Evolutionary conservation across 495 filamentous ascomycete species (phyloP).

Genomic region (Immersiella caudata): DNA sequence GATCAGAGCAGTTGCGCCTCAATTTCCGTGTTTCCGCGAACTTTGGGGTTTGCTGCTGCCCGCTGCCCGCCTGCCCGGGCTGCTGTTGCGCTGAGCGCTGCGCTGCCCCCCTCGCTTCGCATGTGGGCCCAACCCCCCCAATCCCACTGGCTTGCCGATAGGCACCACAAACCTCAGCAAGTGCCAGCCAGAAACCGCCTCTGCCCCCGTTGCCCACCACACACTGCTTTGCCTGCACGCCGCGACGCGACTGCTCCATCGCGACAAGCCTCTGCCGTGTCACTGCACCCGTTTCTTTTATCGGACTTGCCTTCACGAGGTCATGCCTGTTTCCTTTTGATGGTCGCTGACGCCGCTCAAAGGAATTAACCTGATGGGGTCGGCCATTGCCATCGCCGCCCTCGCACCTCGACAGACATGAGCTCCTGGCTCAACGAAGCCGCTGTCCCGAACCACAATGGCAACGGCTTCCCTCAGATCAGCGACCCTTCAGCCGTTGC

Average conservation of each 20-base stretch:
- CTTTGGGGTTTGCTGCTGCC: constrained; percentile 8
- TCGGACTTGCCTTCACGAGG: constrained; percentile 29
- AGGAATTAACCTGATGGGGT: constrained; percentile 53
- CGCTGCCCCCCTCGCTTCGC: constrained; percentile 18
- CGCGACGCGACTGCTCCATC: constrained; percentile 60
- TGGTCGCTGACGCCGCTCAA: constrained; percentile 52
- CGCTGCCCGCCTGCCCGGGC: neutral
- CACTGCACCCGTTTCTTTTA: constrained; percentile 44
- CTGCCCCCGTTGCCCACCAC: constrained; percentile 40
- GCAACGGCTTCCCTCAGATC: constrained; percentile 72
- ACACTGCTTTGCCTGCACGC: constrained; percentile 36
- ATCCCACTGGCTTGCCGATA: constrained; percentile 24
- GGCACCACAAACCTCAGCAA: constrained; percentile 25
- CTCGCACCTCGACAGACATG: constrained; percentile 54
- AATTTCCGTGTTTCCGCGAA: constrained; percentile 21
- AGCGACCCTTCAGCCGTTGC: constrained; percentile 54
- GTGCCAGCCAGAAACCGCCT: constrained; percentile 36
- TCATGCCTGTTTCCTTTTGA: constrained; percentile 37
- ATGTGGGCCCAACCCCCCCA: constrained; percentile 32
- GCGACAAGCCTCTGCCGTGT: constrained; percentile 50
- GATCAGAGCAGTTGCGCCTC: constrained; percentile 5
- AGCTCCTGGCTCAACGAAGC: constrained; percentile 83
- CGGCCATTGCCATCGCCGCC: constrained; percentile 36
- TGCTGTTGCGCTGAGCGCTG: neutral
- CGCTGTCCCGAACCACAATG: constrained; percentile 74